A percentile compares a stretch with the other conserved stretches of the same genome.
phyloP scores from a whole-genome alignment of 371 early-diverging fungal genomes.

The Syncephalastrum monosporum region DNA sequence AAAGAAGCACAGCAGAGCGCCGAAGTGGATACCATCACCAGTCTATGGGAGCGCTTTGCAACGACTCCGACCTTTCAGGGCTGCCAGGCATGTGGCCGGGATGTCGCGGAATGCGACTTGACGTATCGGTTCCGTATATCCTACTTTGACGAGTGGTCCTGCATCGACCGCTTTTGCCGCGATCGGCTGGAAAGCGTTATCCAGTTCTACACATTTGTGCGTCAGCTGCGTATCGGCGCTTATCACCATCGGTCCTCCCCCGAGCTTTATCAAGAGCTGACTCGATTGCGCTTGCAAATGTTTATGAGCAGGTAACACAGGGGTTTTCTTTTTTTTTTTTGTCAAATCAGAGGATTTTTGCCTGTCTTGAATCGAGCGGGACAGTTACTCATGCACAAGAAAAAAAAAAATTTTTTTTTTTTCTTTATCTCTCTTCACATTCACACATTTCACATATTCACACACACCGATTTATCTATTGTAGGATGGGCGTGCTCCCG shows the following conservation, averaged over 20 bases:
- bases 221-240: slow-evolving; percentile 69
- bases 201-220: slow-evolving; percentile 78
- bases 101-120: slow-evolving; percentile 38
- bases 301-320: slow-evolving; percentile 31
- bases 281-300: slow-evolving; percentile 71
- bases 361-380: not conserved
- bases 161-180: slow-evolving; percentile 75
- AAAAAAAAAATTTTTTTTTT: not conserved
- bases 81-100: slow-evolving; percentile 44
- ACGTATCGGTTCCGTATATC: slow-evolving; percentile 73
- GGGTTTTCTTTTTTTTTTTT: not conserved
- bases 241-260: slow-evolving; percentile 63
- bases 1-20: slow-evolving; percentile 13
- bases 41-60: slow-evolving; percentile 54
- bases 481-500: slow-evolving; percentile 38
- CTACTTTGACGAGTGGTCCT: slow-evolving; percentile 71
- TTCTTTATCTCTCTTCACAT: no score
- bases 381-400: no score
- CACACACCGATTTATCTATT: not conserved
- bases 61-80: slow-evolving; percentile 31
- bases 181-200: slow-evolving; percentile 75
- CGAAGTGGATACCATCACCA: slow-evolving; percentile 23
- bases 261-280: slow-evolving; percentile 67
- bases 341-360: not conserved
- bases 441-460: no score